Evolutionary conservation across 1,139 yeast species (phyloP), one percentile per base, ranked within the genome.

Genomic region (Candida sp.): DNA sequence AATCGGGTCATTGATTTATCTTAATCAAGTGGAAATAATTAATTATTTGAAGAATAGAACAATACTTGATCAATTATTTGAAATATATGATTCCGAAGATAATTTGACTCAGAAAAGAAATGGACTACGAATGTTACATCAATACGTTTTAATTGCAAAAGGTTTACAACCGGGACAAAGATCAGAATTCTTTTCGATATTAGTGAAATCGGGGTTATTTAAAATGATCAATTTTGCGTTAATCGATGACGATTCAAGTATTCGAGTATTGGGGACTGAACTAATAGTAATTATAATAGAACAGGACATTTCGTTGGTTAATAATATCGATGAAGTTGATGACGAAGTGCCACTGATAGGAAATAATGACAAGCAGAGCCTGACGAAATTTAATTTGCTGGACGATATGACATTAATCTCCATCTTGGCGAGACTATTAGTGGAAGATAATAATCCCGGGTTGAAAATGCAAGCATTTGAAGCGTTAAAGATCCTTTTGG

Each of bases 391-490:
- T 33, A 65, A 61, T 40, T 62, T 75, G 35, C 73, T 78, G 5
- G 76, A 74, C 50, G 88, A 84, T 55, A 79, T 83, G 79, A 75
- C 86, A 0, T 63, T 88, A 41, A 66, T 87, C 33, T 63, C 73
- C 11, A 77, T 85, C 5, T 64, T 91, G 38, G 75, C 87, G 1
- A 75, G 80, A 38, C 72, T 90, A 27, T 63, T 91, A 22, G 64
- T 84, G 3, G 72, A 75, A 22, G 96, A 87, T 48, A 68, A 73
- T 33, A 82, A 84, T 50, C 76, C 84, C 5, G 96, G 96, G 0
- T 65, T 90, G 41, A 84, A 87, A 57, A 79, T 85, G 4, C 97
- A 90, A 60, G 87, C 93, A 1, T 81, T 80, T 48, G 97, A 90
- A 63, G 96, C 97, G 0, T 65, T 91, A 40, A 82, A 83, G 55